These are phyloP conservation scores for Xylaria sp. DNA, from an alignment of 2,329 filamentous ascomycete genomes.

Conservation along the genomic window DNA sequence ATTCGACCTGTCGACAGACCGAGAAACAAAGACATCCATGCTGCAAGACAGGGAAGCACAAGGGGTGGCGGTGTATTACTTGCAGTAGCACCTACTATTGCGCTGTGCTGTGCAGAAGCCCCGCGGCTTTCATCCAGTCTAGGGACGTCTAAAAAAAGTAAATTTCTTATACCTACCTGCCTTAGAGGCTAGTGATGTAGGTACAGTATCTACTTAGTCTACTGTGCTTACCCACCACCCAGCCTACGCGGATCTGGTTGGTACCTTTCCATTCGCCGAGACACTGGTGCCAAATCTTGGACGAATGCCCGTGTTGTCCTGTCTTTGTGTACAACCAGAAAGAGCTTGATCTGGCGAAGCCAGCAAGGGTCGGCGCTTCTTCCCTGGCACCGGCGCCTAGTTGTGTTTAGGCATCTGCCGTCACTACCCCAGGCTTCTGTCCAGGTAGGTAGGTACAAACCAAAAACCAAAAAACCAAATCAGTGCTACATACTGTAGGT, in stretches of 20 bases:
- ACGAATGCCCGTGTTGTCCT: constrained; percentile 19
- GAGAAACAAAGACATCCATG: background rate
- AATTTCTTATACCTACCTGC: constrained; percentile 19
- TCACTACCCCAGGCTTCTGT: background rate
- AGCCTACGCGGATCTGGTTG: constrained; percentile 19
- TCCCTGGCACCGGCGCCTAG: background rate
- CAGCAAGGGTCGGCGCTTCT: background rate
- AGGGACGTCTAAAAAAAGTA: constrained; percentile 46
- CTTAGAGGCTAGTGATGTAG: background rate
- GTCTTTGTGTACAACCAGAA: background rate
- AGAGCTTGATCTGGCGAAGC: constrained; percentile 8
- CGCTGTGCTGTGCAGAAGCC: constrained; percentile 35
- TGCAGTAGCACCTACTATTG: constrained; percentile 20
- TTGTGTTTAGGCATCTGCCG: constrained; percentile 6
- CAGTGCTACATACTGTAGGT: too few relatives aligned
- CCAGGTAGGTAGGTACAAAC: too few relatives aligned
- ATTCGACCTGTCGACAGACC: too few relatives aligned
- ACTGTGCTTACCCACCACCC: background rate
- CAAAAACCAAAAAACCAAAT: too few relatives aligned
- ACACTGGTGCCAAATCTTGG: constrained; percentile 27
- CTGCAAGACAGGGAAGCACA: constrained; percentile 1
- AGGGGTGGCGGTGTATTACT: constrained; percentile 28
- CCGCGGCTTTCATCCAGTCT: constrained; percentile 38
- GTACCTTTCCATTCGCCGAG: constrained; percentile 42
- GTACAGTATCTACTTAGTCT: background rate